Evolutionary conservation across 2,329 filamentous ascomycete genomes (phyloP).

Genomic region (Xylariaceae sp.): DNA sequence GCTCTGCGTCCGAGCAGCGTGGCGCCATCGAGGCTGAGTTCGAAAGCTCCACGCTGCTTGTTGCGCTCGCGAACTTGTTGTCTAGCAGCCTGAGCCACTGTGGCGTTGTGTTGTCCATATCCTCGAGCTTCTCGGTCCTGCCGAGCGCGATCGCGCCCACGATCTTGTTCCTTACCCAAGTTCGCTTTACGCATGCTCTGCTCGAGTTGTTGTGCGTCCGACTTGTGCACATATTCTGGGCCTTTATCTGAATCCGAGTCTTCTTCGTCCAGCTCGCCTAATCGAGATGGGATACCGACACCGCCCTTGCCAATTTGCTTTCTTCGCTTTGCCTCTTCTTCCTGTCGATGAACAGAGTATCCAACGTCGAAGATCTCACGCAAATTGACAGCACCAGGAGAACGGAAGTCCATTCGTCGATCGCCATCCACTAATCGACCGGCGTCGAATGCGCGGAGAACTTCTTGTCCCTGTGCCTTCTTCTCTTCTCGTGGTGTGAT

Average conservation of each 20-base stretch:
- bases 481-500: conserved; percentile 56
- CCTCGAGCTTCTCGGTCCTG: conserved; percentile 50
- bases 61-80: conserved; percentile 68
- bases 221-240: conserved; percentile 38
- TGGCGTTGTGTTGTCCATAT: conserved; percentile 84
- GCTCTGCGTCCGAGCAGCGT: conserved; percentile 74
- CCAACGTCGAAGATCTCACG: conserved; percentile 97
- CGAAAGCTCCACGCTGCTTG: conserved; percentile 76
- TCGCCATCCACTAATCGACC: conserved; percentile 52
- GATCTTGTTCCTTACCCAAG: conserved; percentile 51
- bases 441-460: conserved; percentile 55
- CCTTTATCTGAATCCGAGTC: conserved; percentile 57
- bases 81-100: conserved; percentile 78
- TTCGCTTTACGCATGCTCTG: conserved; percentile 83
- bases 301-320: conserved; percentile 76
- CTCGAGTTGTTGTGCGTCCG: conserved; percentile 65
- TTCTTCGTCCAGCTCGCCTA: conserved; percentile 62
- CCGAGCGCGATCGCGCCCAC: conserved; percentile 47
- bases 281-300: conserved; percentile 41
- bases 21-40: conserved; percentile 86
- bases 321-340: conserved; percentile 89
- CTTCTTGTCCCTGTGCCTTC: conserved; percentile 40
- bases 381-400: conserved; percentile 88
- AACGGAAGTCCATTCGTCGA: conserved; percentile 85
- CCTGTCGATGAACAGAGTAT: conserved; percentile 95